Evolutionary conservation across 495 filamentous ascomycete genomes (phyloP), one percentile per base, ranked within the genome.

Genomic region (Zalerion maritima): DNA sequence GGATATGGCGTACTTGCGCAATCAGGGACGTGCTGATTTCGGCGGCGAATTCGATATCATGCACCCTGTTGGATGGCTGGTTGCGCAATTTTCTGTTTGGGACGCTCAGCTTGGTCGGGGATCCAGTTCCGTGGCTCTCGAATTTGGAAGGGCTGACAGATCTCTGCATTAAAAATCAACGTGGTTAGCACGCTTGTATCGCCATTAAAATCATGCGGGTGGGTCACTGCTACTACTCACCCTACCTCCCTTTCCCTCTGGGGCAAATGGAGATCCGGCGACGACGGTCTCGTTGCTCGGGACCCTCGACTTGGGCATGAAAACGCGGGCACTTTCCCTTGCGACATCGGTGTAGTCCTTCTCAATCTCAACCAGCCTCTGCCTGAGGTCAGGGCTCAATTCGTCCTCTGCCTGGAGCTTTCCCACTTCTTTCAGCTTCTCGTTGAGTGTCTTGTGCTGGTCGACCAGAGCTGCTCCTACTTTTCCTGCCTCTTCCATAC

Each of bases 321-420:
- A 86, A 5, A 83, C 84, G 28, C 87, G 71, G 24, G 86, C 80
- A 13, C 79, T 85, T 45, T 96, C 86, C 29, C 77, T 69, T 18
- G 85, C 85, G 25, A 94, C 81, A 38, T 96, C 89, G 51, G 89
- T 89, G 51, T 91, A 96, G 38, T 94, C 91, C 49, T 71, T 78
- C 47, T 97, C 89, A 42, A 96, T 64, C 32, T 92, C 87, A 6
- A 71, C 65, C 17, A 97, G 60, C 49, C 78, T 85, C 51, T 78
- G 74, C 9, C 78, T 74, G 42, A 96, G 51, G 29, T 93, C 86
- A 2, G 81, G 77, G 5, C 74, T 76, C 32, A 96, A 76, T 38
- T 91, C 80, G n/a, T 70, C 63, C 24, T 84, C 78, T 39, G 72
- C 68, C 45, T 89, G 68, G 38, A 81, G 64, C 41, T 71, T 72